phyloP scores from a whole-genome alignment of 805 yeast genomes.

The Yamadazyma akitaensis region DNA sequence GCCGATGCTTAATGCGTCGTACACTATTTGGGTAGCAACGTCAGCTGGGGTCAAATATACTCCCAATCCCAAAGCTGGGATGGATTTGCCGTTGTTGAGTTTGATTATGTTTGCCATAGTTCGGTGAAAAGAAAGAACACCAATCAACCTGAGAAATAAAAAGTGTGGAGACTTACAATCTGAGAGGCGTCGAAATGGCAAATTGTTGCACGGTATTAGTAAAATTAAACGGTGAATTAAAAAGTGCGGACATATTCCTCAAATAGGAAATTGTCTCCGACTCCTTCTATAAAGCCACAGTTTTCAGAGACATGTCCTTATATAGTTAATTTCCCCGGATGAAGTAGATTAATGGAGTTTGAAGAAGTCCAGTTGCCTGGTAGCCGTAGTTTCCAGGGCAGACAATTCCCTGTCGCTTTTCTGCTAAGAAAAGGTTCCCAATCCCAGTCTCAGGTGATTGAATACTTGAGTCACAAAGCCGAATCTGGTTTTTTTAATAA shows the following conservation, averaged over 20 bases:
- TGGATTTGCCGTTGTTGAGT: slow-evolving; percentile 7
- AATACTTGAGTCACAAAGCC: slow-evolving; percentile 15
- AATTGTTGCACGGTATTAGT: no score
- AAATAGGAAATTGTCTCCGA: no score
- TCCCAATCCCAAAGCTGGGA: slow-evolving; percentile 12
- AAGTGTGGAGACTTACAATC: no score
- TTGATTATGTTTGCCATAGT: slow-evolving; percentile 32
- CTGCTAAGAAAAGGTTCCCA: neutral
- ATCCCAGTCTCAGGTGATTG: neutral
- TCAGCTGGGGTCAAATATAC: slow-evolving; percentile 8
- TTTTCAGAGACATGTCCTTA: neutral
- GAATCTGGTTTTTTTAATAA: slow-evolving; percentile 20
- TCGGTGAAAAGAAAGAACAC: no score
- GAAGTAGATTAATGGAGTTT: neutral
- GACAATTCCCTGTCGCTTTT: slow-evolving; percentile 9
- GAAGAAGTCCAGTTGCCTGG: slow-evolving; percentile 2
- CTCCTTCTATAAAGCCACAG: no score
- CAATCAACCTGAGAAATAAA: no score
- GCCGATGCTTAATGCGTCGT: slow-evolving; percentile 56
- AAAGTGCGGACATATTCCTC: no score
- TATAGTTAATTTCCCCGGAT: neutral
- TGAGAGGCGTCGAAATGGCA: no score
- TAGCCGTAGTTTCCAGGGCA: slow-evolving; percentile 4
- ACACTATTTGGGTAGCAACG: slow-evolving; percentile 1
- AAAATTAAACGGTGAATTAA: no score